These are phyloP conservation scores for Diphasiastrum complanatum DNA, from an alignment of 83 land plant species.

Conservation along the genomic window DNA sequence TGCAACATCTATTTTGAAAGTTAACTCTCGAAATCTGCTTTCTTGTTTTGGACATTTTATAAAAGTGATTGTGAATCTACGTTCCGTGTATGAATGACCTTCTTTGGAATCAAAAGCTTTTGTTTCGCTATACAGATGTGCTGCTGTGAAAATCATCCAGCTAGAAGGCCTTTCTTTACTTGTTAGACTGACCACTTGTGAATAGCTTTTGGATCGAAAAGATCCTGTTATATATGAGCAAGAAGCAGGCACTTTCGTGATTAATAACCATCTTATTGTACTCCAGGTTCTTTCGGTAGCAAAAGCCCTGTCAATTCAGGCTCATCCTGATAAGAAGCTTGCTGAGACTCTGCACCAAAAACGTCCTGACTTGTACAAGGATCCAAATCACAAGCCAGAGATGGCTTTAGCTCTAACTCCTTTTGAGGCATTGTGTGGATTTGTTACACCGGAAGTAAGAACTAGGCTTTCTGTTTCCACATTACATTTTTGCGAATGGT, in stretches of 20 bases:
- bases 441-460: slow-evolving; percentile 59
- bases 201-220: too few species aligned
- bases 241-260: too few species aligned
- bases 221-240: neutral
- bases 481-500: neutral
- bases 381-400: slow-evolving; percentile 82
- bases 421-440: slow-evolving; percentile 87
- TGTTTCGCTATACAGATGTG: too few species aligned
- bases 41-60: too few species aligned
- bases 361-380: slow-evolving; percentile 71
- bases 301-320: slow-evolving; percentile 90
- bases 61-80: too few species aligned
- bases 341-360: slow-evolving; percentile 51
- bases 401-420: slow-evolving; percentile 91
- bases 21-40: too few species aligned
- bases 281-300: slow-evolving; percentile 78
- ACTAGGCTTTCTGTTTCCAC: neutral
- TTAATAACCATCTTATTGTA: neutral
- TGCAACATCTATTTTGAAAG: too few species aligned
- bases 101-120: too few species aligned
- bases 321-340: slow-evolving; percentile 89
- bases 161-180: too few species aligned
- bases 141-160: too few species aligned
- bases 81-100: too few species aligned
- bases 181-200: too few species aligned